Base-by-base conservation (phyloP, 169 alveolate genomes). In the Eimeria acervulina region DNA sequence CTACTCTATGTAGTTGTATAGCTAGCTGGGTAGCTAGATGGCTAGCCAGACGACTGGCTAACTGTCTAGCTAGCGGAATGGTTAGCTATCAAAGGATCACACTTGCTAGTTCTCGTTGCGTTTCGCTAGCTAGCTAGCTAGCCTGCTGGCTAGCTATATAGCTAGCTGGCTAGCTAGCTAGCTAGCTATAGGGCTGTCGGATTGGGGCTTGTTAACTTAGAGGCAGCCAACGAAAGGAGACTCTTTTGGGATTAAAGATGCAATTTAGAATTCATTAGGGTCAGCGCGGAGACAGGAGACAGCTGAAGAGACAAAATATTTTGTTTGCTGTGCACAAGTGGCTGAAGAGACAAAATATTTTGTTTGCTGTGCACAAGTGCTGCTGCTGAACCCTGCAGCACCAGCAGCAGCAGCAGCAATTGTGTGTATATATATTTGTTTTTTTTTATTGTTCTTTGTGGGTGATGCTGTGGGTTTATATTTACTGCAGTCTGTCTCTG, bases 1-100 rank as follows among this genome's bases (percentile, higher is more conserved):
- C 74, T 63, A 63, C n/a, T n/a, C 74, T 63, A 63, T 8, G 31
- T 63, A 63, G 1, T 28, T 28, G 21, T 12, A 28, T 7, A 63
- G 74, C 74, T 63, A 28, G 74, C 74, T 63, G 1, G 33, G 55
- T 47, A 47, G 55, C 5, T 47, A 47, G 55, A 5, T 47, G n/a
- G 68, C 68, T 59, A 21, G 68, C 68, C 0, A 17, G 68, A 12
- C 3, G 19, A n/a, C 19, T 12, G 1, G 68, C 68, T 59, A 15
- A 59, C 44, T 68, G 42, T 15, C 81, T 70, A 28, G 81, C 81
- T 70, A 28, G 81, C 44, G n/a, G n/a, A n/a, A n/a, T 70, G 26
- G 81, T 44, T n/a, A 31, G 10, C 2, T 28, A 13, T 17, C 76
- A 1, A 66, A 28, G 40, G 8, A 66, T 3, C 76, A 10, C 10